phyloP scores from a whole-genome alignment of 139 green algal genomes.

The Zygnema circumcarinatum region DNA sequence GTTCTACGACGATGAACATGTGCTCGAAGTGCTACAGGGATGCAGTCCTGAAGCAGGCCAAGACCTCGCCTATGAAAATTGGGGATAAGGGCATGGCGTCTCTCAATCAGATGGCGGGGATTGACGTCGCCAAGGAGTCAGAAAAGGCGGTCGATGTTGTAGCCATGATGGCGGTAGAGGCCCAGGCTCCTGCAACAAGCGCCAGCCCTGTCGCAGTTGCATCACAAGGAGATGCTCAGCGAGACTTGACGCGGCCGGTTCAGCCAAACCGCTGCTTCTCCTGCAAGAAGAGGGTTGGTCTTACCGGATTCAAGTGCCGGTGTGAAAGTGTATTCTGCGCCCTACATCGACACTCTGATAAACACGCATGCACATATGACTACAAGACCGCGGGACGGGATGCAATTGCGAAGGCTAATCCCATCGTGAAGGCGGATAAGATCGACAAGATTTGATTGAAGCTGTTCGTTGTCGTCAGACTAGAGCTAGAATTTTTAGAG shows the following conservation, averaged over 20 bases:
- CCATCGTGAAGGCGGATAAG: slow-evolving; percentile 64
- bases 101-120: neutral
- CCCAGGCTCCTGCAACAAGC: neutral
- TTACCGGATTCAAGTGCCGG: slow-evolving; percentile 90
- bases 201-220: neutral
- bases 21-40: slow-evolving; percentile 63
- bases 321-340: slow-evolving; percentile 82
- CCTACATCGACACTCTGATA: slow-evolving; percentile 82
- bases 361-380: slow-evolving; percentile 84
- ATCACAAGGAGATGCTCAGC: neutral
- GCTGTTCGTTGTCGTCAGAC: neutral
- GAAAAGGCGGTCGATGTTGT: neutral
- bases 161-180: neutral
- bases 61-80: slow-evolving; percentile 2
- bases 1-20: slow-evolving; percentile 52
- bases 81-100: neutral
- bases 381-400: slow-evolving; percentile 77
- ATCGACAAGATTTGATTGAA: slow-evolving; percentile 63
- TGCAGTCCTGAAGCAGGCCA: slow-evolving; percentile 19
- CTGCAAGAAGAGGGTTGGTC: slow-evolving; percentile 75
- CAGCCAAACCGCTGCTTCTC: slow-evolving; percentile 56
- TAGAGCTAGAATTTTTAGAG: slow-evolving; percentile 13
- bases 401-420: slow-evolving; percentile 69
- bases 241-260: neutral
- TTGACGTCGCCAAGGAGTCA: neutral